A percentile compares a stretch with the other conserved stretches of the same genome.
Conservation (phyloP, 148 eudicot genomes). For the Polygonum aviculare region DNA sequence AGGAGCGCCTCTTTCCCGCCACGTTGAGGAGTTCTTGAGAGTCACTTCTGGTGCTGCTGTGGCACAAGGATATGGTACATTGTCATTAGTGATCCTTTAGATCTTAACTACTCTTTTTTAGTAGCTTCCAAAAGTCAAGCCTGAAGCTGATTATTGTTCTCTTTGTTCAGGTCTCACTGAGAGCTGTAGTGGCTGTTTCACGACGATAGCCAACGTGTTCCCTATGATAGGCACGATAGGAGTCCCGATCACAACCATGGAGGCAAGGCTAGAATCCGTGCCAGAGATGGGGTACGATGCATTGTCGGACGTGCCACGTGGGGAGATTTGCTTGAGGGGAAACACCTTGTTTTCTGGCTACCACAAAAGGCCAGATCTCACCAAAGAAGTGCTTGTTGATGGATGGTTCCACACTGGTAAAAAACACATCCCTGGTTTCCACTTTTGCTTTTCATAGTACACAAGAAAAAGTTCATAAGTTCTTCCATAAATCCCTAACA, state of each 20-base stretch:
- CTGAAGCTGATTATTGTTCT: not conserved
- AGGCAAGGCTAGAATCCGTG: slow-evolving; percentile 89
- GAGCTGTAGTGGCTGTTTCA: slow-evolving; percentile 82
- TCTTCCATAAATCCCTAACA: too few relatives aligned
- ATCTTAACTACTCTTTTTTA: too few relatives aligned
- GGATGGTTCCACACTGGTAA: slow-evolving; percentile 99
- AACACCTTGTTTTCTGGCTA: slow-evolving; percentile 90
- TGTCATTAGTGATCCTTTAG: not conserved
- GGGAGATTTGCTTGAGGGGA: slow-evolving; percentile 90
- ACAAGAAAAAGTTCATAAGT: too few relatives aligned
- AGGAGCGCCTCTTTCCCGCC: slow-evolving; percentile 91
- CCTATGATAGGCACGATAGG: slow-evolving; percentile 87
- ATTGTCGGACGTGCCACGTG: slow-evolving; percentile 64
- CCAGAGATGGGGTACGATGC: slow-evolving; percentile 95
- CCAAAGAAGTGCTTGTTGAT: slow-evolving; percentile 51
- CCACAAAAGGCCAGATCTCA: slow-evolving; percentile 72
- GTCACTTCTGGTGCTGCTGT: slow-evolving; percentile 65
- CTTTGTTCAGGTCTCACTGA: slow-evolving; percentile 79
- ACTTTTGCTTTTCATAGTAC: not conserved
- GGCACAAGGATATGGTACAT: slow-evolving; percentile 90
- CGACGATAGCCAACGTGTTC: slow-evolving; percentile 66
- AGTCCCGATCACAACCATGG: slow-evolving; percentile 74
- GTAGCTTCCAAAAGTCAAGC: too few relatives aligned
- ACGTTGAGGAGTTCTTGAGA: slow-evolving; percentile 90
- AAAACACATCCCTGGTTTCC: not conserved